Evolutionary conservation across 2,329 filamentous ascomycete genomes (phyloP), one percentile per base, ranked within the genome.

Genomic region (Colletotrichum sp.): DNA sequence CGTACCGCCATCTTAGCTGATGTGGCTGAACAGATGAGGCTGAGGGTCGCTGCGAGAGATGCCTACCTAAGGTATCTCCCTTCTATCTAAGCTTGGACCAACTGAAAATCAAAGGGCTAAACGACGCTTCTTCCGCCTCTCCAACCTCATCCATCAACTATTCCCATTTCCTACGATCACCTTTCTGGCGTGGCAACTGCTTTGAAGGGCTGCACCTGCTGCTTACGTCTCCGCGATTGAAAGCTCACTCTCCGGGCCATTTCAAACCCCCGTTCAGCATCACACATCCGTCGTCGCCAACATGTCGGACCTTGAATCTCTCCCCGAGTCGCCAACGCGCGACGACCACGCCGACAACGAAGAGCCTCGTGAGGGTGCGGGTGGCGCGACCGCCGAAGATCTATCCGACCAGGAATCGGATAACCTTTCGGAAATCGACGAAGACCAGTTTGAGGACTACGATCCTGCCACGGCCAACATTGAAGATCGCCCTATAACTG

Each of bases 401-500:
- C 85, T 85, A 55, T 89, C 88, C 3, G 91, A 93, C 78, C 87
- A 87, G 68, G 90, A 92, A 15, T 91, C 90, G 0, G 91, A 92
- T 78, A 84, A 89, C 52, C 88, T 94, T 2, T 94, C 92, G 26
- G 93, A 94, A 81, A 91, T 94, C 77, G 93, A 94, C 80, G 93
- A 93, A 80, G 89, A 93, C 71, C 91, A 94, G 80, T 93, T 95
- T 77, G 92, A 91, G 78, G 92, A 94, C 77, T 94, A 94, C 84
- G 92, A 94, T 78, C 90, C 92, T 12, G 88, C 90, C 59, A 91
- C 89, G 8, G 91, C 91, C 76, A 91, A 92, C 66, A 89, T 93
- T 52, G 91, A 93, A 81, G 89, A 93, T 81, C 88, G 90, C 28
- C 92, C 92, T 1, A 88, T 93, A n/a, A 90, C 92, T 32, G 93